Base-by-base conservation (phyloP, 768 basidiomycete genomes). In the Pholiota conissans region DNA sequence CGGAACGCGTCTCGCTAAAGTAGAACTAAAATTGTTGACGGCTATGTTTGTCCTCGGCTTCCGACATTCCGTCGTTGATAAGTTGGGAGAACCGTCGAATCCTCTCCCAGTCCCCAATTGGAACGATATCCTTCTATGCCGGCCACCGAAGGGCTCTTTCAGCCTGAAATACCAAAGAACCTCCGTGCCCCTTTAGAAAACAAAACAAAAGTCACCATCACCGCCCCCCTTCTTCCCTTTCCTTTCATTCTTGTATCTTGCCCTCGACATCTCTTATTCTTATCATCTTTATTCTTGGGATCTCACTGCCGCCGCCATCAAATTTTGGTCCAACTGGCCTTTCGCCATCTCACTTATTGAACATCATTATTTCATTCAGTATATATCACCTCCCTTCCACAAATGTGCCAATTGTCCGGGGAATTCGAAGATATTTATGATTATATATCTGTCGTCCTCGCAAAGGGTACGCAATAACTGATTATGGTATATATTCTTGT, bases 81-180 rank as follows among this genome's bases (percentile, higher is more conserved):
- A 70, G 32, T 67, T 61, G 26, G 89, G 86, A 32, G 72, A 74
- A 61, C 71, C 71, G 6, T 52, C 69, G 73, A 58, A 64, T 61
- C 61, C 63, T 18, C 22, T 71, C 9, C 87, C 88, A 30, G 76
- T 69, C 34, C 90, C 90, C 9, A 86, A 91, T 65, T 91, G 90
- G 90, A 91, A 91, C 70, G 89, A 91, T 67, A 82, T 82, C 57
- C 76, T 89, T 40, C 73, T 84, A 56, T 89, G 89, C 69, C 81
- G 84, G 42, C 89, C 89, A 5, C 75, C 79, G 52, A 69, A 75
- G 52, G 82, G 79, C 35, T 74, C 79, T 27, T 86, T 83, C 67
- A 81, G 75, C 63, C 65, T 90, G 56, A 75, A 76, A 46, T 86
- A 84, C 61, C 71, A 76, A 66, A 69, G 76, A 56, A 73, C 73